These are phyloP conservation scores for Zarea fungicola DNA, from an alignment of 2,329 filamentous ascomycete genomes.

Conservation along the genomic window DNA sequence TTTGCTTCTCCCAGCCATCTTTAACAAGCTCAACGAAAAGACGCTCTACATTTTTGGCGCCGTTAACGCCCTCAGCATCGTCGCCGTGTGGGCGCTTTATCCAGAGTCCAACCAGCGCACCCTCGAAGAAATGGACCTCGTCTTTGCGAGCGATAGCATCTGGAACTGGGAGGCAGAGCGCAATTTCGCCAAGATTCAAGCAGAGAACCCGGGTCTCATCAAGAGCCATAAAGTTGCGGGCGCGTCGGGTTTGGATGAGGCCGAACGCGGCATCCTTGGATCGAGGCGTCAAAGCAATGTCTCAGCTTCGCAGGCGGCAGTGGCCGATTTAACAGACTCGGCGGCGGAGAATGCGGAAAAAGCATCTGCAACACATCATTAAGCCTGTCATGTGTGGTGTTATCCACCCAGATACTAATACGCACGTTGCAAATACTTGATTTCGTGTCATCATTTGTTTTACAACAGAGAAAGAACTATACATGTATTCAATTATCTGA, in stretches of 20 bases:
- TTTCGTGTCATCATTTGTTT: no score
- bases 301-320: neutral
- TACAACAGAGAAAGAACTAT: no score
- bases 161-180: constrained; percentile 69
- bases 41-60: constrained; percentile 70
- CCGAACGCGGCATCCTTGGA: constrained; percentile 18
- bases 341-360: constrained; percentile 1
- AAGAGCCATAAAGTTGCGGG: constrained; percentile 16
- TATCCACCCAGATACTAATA: neutral
- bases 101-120: constrained; percentile 71
- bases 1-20: constrained; percentile 55
- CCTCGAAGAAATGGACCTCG: constrained; percentile 68
- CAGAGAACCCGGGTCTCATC: constrained; percentile 47
- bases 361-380: neutral
- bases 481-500: no score
- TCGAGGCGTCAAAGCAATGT: constrained; percentile 8
- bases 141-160: constrained; percentile 61
- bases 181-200: constrained; percentile 57
- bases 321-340: neutral
- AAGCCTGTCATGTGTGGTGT: neutral
- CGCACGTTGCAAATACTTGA: no score
- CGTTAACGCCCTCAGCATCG: constrained; percentile 59
- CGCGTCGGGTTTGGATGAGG: constrained; percentile 14
- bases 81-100: constrained; percentile 68
- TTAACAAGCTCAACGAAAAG: constrained; percentile 60